These are phyloP conservation scores for Penicillium oxalicum DNA, from an alignment of 2,329 filamentous ascomycete species.

Conservation along the genomic window DNA sequence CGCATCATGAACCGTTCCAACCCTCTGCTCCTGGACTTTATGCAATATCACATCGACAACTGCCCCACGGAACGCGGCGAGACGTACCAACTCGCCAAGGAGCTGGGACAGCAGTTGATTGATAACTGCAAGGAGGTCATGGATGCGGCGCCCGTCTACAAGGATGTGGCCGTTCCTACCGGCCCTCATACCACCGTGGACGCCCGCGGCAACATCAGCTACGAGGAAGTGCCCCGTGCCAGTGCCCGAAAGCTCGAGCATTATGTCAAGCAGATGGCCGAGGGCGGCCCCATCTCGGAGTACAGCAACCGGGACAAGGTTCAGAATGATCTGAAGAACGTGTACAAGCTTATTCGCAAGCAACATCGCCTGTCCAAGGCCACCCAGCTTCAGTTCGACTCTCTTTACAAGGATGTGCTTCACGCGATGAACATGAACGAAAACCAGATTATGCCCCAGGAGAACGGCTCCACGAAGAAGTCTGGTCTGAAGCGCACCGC, in stretches of 20 bases:
- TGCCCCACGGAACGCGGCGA: conserved; percentile 94
- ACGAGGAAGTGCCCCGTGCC: conserved; percentile 76
- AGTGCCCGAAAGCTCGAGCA: conserved; percentile 96
- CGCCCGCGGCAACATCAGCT: conserved; percentile 84
- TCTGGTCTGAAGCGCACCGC: conserved; percentile 42
- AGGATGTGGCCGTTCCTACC: conserved; percentile 89
- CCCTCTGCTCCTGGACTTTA: conserved; percentile 90
- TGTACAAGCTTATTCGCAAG: conserved; percentile 97
- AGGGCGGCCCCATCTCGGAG: conserved; percentile 96
- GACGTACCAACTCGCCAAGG: conserved; percentile 95
- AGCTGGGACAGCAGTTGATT: conserved; percentile 86
- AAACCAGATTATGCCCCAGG: conserved; percentile 88
- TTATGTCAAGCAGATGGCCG: conserved; percentile 97
- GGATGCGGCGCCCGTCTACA: conserved; percentile 78
- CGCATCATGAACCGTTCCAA: conserved; percentile 99
- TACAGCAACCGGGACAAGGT: conserved; percentile 98
- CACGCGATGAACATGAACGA: conserved; percentile 97
- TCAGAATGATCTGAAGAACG: conserved; percentile 86
- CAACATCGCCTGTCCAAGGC: conserved; percentile 97
- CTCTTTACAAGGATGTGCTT: conserved; percentile 86
- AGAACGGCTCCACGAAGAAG: conserved; percentile 61
- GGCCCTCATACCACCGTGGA: conserved; percentile 91
- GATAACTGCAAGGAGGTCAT: conserved; percentile 96
- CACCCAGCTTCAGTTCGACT: conserved; percentile 94
- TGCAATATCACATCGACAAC: conserved; percentile 99